Percentiles rank a stretch among this genome's conserved stretches.
phyloP scores from a whole-genome alignment of 306 rosid species.

The Corylus avellana region DNA sequence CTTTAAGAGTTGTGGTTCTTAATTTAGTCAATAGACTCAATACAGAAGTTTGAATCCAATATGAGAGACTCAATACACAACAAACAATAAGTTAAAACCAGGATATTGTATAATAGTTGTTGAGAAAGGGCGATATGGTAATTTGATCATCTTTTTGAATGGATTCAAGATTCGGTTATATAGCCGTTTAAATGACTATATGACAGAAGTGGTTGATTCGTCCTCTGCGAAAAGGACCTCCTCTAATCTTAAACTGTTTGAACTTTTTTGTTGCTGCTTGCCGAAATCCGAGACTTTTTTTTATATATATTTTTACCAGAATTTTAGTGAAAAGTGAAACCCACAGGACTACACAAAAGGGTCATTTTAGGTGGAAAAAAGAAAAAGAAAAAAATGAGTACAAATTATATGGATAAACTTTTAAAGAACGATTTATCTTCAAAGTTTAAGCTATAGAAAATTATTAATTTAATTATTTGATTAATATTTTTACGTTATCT shows the following conservation, averaged over 20 bases:
- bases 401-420: too few species aligned
- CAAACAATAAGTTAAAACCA: background rate
- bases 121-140: slow-evolving; percentile 13
- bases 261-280: background rate
- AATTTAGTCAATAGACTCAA: too few species aligned
- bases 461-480: too few species aligned
- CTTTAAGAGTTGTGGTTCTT: too few species aligned
- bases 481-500: too few species aligned
- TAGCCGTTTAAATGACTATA: slow-evolving; percentile 32
- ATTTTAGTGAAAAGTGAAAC: background rate
- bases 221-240: slow-evolving; percentile 15
- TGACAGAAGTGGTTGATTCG: slow-evolving; percentile 15
- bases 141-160: slow-evolving; percentile 14
- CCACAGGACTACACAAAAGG: background rate
- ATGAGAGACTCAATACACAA: background rate
- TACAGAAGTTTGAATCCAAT: background rate
- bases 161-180: background rate
- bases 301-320: background rate
- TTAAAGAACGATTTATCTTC: too few species aligned
- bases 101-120: background rate
- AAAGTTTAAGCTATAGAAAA: too few species aligned
- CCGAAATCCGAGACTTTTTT: too few species aligned
- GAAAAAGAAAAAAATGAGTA: background rate
- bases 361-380: background rate
- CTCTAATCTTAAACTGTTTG: background rate